These are phyloP conservation scores for Ramichloridium luteum DNA, from an alignment of 2,329 filamentous ascomycete species.

Conservation along the genomic window DNA sequence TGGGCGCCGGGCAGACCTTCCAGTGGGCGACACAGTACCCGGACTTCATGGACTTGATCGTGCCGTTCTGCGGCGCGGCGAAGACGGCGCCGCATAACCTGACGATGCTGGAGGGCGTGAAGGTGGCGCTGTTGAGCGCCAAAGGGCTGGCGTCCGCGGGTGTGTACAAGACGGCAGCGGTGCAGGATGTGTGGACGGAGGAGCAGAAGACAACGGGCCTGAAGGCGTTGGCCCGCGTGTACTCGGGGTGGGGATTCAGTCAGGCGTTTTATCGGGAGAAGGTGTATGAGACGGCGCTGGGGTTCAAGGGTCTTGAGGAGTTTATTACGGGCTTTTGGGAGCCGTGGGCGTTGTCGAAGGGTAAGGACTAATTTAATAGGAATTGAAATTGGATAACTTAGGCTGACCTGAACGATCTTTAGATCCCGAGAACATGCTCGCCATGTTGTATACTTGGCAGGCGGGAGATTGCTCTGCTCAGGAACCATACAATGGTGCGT, in stretches of 20 bases:
- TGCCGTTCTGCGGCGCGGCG: slow-evolving; percentile 56
- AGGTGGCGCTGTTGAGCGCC: slow-evolving; percentile 46
- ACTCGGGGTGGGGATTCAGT: slow-evolving; percentile 71
- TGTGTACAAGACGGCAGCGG: slow-evolving; percentile 35
- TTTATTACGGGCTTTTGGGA: slow-evolving; percentile 71
- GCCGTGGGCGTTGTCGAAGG: slow-evolving; percentile 56
- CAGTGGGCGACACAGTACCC: slow-evolving; percentile 28
- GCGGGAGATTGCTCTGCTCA: slow-evolving; percentile 57
- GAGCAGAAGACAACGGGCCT: slow-evolving; percentile 46
- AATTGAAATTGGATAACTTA: neutral
- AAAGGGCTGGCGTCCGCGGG: slow-evolving; percentile 45
- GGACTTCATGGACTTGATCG: slow-evolving; percentile 51
- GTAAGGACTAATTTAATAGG: slow-evolving; percentile 19
- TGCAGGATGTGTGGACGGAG: slow-evolving; percentile 27
- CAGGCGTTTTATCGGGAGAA: slow-evolving; percentile 66
- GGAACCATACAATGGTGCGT: slow-evolving; percentile 47
- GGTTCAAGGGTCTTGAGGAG: slow-evolving; percentile 56
- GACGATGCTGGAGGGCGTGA: slow-evolving; percentile 55
- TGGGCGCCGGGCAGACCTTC: slow-evolving; percentile 53
- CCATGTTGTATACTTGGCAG: slow-evolving; percentile 72
- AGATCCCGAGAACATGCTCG: slow-evolving; percentile 62
- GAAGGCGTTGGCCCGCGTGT: slow-evolving; percentile 54
- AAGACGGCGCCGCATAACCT: slow-evolving; percentile 55
- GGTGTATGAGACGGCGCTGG: slow-evolving; percentile 52
- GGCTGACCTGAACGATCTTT: too few species aligned